A percentile compares a stretch with the other conserved stretches of the same genome.
Evolutionary conservation across 306 rosid species (phyloP).

Genomic region (Rosa multiflora): DNA sequence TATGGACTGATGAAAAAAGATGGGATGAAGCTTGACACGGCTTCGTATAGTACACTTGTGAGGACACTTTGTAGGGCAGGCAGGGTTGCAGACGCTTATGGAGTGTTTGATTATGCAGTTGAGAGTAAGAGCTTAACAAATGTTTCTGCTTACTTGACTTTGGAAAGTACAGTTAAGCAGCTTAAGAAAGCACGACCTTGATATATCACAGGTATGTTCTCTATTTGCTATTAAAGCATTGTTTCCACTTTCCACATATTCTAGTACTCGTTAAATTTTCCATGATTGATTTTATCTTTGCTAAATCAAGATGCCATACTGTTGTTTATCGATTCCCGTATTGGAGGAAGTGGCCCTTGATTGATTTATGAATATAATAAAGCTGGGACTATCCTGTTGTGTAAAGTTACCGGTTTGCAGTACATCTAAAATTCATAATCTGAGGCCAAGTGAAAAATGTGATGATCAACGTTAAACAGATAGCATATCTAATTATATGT

Average conservation of each 20-base stretch:
- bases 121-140: slow-evolving; percentile 80
- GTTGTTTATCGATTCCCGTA: slow-evolving; percentile 1
- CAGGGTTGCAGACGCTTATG: slow-evolving; percentile 79
- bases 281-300: not conserved
- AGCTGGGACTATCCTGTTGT: not conserved
- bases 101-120: slow-evolving; percentile 86
- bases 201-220: slow-evolving; percentile 39
- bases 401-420: not conserved
- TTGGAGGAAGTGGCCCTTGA: not conserved
- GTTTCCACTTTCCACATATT: not conserved
- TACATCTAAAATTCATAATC: not conserved
- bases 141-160: slow-evolving; percentile 65
- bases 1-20: slow-evolving; percentile 59
- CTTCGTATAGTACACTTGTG: slow-evolving; percentile 72
- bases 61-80: slow-evolving; percentile 75
- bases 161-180: slow-evolving; percentile 77
- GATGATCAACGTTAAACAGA: not conserved
- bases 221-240: slow-evolving; percentile 2
- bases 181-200: slow-evolving; percentile 53
- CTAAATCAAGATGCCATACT: not conserved
- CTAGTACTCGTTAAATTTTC: not conserved
- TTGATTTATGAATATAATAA: not conserved
- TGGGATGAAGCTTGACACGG: slow-evolving; percentile 70
- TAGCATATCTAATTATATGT: not conserved
- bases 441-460: not conserved